Evolutionary conservation across 2,329 filamentous ascomycete species (phyloP), one percentile per base, ranked within the genome.

Genomic region (Mollisia scopiformis): DNA sequence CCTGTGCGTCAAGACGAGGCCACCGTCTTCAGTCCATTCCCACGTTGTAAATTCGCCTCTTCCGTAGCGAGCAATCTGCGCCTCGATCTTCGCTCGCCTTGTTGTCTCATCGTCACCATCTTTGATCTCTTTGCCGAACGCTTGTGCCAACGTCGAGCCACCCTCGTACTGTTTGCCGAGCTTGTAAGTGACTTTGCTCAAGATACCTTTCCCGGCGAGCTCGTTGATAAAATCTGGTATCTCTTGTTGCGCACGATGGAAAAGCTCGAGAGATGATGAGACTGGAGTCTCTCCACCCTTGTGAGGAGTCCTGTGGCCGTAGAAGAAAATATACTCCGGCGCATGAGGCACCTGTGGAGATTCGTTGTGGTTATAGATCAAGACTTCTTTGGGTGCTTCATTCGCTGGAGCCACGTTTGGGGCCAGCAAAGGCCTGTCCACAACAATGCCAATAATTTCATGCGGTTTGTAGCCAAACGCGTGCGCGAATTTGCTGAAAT

Each of bases 301-400:
- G 0, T 37, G 49, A 0, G 78, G 76, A 0, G 72, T 77, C 6
- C 35, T 30, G 28, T 59, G 49, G 1, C 73, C 69, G 50, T 81
- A 82, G 71, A 82, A 81, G 66, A 82, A 81, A 52, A 82, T 78
- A 60, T 82, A 82, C 61, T 79, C 80, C 0, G 80, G 80, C 0
- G 79, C 78, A 60, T 82, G 80, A 1, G 80, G 80, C 0, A 82
- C 79, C 62, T 82, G 80, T 0, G 78, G 78, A 0, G 78, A 81
- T 63, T 83, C 80, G 61, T 82, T 83, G 69, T 82, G 80, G 64
- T 75, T 81, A 66, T 81, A 82, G 41, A 82, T 81, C 7, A 77
- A 71, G 1, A 80, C 77, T 52, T 80, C 75, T 63, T 79, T 80
- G 1, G 79, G 78, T 2, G 79, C 74, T 66, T 82, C 78, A 58